Evolutionary conservation across 345 rosid species (phyloP), one percentile per base, ranked within the genome.

Genomic region (Pistacia integerrima): DNA sequence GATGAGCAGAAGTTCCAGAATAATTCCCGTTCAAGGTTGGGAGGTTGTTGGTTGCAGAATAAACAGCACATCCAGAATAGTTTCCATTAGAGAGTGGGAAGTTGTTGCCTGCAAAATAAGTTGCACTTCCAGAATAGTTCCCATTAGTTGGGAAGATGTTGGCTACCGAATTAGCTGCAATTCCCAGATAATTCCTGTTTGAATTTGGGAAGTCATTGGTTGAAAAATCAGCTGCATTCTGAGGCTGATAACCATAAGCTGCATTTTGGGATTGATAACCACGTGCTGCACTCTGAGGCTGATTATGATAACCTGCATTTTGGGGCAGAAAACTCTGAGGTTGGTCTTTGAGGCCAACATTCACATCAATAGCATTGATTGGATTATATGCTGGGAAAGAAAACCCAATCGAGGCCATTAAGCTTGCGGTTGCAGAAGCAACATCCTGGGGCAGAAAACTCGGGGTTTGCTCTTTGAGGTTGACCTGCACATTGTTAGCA

Each of bases 351-450:
- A 11, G 44, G 69, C 33, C 51, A n/a, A 18, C 56, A 20, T 49
- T 72, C 35, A 38, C 41, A 54, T 63, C n/a, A 25, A 12, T 46
- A 62, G 72, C 57, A 36, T 33, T 30, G n/a, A 18, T 60, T 73
- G 78, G 12, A 46, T 69, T 67, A 69, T 59, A 20, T 22, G 36
- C 69, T 44, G 62, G 76, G 72, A 35, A 10, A 20, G 41, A 3
- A 30, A 20, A 8, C 33, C 52, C 65, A 17, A 3, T 35, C 22
- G 64, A 58, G 22, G 52, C 44, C 28, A 71, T 20, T 5, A 57
- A 57, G 7, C 44, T 67, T 56, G 11, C 20, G 11, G 63, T 58
- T 46, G 55, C 46, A 61, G 61, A 44, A 49, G 33, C 20, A 66
- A 46, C 17, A 8, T 57, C 7, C 20, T 41, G 41, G 54, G 71